Evolutionary conservation across 371 early-diverging fungal species (phyloP).

Genomic region (Syncephalastrum monosporum): DNA sequence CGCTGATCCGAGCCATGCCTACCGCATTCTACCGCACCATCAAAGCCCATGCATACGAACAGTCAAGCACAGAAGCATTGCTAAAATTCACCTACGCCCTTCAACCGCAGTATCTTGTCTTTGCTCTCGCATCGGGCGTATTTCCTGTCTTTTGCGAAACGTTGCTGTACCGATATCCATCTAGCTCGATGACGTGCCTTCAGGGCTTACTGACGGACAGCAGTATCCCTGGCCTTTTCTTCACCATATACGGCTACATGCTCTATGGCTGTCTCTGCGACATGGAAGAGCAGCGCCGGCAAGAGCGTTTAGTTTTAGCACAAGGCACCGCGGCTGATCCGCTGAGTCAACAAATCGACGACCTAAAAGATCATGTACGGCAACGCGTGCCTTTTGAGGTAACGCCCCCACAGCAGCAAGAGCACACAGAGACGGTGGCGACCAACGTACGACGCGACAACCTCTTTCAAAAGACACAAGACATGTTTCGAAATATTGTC

Average conservation of each 20-base stretch:
- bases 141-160: slow-evolving; percentile 30
- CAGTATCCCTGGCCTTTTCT: slow-evolving; percentile 15
- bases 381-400: no score
- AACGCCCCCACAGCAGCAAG: slow-evolving; percentile 3
- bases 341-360: no score
- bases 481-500: slow-evolving; percentile 48
- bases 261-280: slow-evolving; percentile 12
- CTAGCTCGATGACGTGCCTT: slow-evolving; percentile 23
- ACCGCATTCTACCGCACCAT: slow-evolving; percentile 33
- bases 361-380: no score
- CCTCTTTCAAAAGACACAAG: slow-evolving; percentile 34
- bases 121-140: slow-evolving; percentile 24
- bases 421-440: slow-evolving; percentile 30
- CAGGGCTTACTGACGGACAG: slow-evolving; percentile 14
- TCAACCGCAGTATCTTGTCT: slow-evolving; percentile 30
- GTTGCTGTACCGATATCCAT: slow-evolving; percentile 18
- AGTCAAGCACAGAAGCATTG: slow-evolving; percentile 21
- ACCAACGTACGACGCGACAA: slow-evolving; percentile 31
- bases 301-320: slow-evolving; percentile 8
- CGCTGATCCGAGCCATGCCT: slow-evolving; percentile 27
- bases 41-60: slow-evolving; percentile 13
- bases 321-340: no score
- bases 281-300: slow-evolving; percentile 8
- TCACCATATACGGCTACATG: slow-evolving; percentile 18
- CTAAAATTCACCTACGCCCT: slow-evolving; percentile 26